Evolutionary conservation across 306 rosid genomes (phyloP).

Genomic region (Datisca glomerata): DNA sequence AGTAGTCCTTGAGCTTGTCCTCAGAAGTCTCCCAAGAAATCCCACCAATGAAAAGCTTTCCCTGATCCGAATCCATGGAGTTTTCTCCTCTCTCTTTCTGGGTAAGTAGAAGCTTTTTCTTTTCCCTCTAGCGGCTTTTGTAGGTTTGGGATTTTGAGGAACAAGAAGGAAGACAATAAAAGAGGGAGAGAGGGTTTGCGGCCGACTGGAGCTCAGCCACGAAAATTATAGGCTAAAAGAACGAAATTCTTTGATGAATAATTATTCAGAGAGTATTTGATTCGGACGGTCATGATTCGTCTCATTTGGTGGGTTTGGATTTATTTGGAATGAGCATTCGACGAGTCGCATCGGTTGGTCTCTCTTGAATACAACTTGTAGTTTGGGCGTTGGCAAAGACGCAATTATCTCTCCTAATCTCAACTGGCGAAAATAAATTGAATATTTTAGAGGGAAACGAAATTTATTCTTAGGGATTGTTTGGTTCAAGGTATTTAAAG

Average conservation of each 20-base stretch:
- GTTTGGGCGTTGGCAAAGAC: too few species aligned
- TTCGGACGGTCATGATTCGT: conserved; percentile 24
- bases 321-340: too few species aligned
- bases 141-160: conserved; percentile 8
- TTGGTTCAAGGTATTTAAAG: too few species aligned
- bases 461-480: too few species aligned
- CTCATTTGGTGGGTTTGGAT: too few species aligned
- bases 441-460: too few species aligned
- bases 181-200: conserved; percentile 24
- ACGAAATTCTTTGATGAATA: conserved; percentile 1
- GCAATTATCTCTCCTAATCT: too few species aligned
- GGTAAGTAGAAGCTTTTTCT: conserved; percentile 1
- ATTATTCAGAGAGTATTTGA: conserved; percentile 7
- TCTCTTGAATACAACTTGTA: too few species aligned
- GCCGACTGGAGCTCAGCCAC: conserved; percentile 23
- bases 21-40: conserved; percentile 92
- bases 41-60: conserved; percentile 92
- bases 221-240: conserved; percentile 3
- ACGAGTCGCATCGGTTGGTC: too few species aligned
- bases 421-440: too few species aligned
- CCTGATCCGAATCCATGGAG: conserved; percentile 92
- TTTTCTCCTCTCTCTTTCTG: conserved; percentile 1
- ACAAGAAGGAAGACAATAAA: not conserved
- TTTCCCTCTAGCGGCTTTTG: not conserved
- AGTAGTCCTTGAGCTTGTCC: conserved; percentile 83